Evolutionary conservation across 768 basidiomycete species (phyloP).

Genomic region (Trametes gibbosa): DNA sequence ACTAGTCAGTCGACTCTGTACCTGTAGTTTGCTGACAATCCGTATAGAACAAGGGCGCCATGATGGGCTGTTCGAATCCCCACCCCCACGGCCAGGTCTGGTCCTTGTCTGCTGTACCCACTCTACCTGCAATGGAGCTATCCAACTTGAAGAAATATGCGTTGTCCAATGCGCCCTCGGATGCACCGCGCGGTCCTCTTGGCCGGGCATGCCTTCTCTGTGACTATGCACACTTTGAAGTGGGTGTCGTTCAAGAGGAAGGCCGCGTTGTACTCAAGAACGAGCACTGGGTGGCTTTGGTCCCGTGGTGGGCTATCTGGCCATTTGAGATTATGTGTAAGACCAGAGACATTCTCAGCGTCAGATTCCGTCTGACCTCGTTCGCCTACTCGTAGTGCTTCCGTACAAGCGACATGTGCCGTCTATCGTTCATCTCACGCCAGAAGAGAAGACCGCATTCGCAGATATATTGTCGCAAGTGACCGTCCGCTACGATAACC

Average conservation of each 20-base stretch:
- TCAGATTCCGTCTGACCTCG: not conserved
- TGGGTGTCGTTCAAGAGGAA: slow-evolving; percentile 37
- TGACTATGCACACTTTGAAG: slow-evolving; percentile 74
- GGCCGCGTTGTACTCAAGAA: slow-evolving; percentile 70
- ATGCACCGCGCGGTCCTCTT: slow-evolving; percentile 51
- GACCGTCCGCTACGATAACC: slow-evolving; percentile 70
- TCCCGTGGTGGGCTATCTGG: slow-evolving; percentile 97
- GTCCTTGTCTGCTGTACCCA: slow-evolving; percentile 73
- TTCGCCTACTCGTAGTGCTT: slow-evolving; percentile 46
- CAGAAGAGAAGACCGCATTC: slow-evolving; percentile 59
- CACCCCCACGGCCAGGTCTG: slow-evolving; percentile 93
- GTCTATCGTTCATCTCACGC: slow-evolving; percentile 58
- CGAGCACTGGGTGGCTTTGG: slow-evolving; percentile 77
- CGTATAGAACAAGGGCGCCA: slow-evolving; percentile 61
- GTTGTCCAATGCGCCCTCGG: slow-evolving; percentile 33
- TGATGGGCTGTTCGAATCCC: slow-evolving; percentile 95
- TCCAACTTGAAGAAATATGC: slow-evolving; percentile 52
- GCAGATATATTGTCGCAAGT: slow-evolving; percentile 65
- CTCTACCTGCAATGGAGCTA: slow-evolving; percentile 67
- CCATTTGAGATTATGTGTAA: slow-evolving; percentile 81
- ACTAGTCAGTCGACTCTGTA: slow-evolving; percentile 7
- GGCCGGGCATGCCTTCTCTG: slow-evolving; percentile 70
- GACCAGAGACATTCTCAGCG: slow-evolving; percentile 16
- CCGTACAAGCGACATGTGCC: slow-evolving; percentile 79
- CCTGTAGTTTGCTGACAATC: not conserved